A percentile compares a stretch with the other conserved stretches of the same genome.
Evolutionary conservation across 257 asterid genomes (phyloP).

Genomic region (Thymus quinquecostatus): DNA sequence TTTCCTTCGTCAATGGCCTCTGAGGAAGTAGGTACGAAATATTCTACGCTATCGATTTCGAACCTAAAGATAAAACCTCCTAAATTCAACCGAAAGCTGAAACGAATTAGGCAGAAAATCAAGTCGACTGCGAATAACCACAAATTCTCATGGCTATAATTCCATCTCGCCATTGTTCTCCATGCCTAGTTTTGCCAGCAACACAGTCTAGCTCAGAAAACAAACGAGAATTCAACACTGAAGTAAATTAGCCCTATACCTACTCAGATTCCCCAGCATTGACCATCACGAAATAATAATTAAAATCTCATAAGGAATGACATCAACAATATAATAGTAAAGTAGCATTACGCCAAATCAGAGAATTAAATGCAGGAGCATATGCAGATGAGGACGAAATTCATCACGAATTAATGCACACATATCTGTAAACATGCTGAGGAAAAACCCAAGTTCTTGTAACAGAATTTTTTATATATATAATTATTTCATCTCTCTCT

Average conservation of each 20-base stretch:
- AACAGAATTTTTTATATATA: neutral
- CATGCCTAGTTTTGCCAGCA: constrained; percentile 21
- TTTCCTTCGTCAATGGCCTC: neutral
- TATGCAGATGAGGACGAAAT: constrained; percentile 14
- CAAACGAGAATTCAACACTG: neutral
- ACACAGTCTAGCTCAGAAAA: constrained; percentile 11
- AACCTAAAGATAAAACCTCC: constrained; percentile 11
- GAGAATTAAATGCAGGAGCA: constrained; percentile 36
- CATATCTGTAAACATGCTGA: neutral
- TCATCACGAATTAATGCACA: constrained; percentile 26
- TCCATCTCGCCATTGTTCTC: neutral
- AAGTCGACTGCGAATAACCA: constrained; percentile 22
- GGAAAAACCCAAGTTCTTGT: neutral
- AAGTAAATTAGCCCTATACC: constrained; percentile 1
- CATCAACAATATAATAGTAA: neutral
- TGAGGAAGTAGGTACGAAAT: neutral
- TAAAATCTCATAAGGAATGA: neutral
- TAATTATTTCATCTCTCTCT: neutral
- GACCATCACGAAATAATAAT: constrained; percentile 14
- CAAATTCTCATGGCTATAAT: neutral
- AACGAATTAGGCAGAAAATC: neutral
- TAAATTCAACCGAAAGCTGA: constrained; percentile 22
- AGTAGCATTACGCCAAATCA: constrained; percentile 7
- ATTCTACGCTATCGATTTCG: neutral
- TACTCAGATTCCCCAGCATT: constrained; percentile 24